Conservation (phyloP, 495 filamentous ascomycete genomes). For the Diplogelasinospora grovesii region DNA sequence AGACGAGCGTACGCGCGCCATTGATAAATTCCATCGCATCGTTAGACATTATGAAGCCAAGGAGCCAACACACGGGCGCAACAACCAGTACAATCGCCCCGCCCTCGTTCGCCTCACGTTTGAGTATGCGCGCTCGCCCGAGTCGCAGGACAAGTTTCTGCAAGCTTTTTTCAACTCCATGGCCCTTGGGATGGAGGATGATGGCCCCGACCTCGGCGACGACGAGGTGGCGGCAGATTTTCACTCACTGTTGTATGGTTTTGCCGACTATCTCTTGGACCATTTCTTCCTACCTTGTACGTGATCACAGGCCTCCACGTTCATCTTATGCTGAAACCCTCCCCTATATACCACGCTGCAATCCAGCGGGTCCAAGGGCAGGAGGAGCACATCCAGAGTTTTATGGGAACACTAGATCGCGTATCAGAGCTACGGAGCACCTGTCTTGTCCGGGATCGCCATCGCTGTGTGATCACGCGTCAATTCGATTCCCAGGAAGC, state of each 20-base stretch:
- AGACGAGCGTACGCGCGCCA: too few relatives aligned
- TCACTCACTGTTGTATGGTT: slow-evolving; percentile 6
- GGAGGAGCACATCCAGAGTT: slow-evolving; percentile 7
- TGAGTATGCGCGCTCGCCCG: slow-evolving; percentile 16
- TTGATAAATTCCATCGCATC: too few relatives aligned
- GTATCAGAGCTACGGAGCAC: slow-evolving; percentile 6
- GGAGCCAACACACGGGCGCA: too few relatives aligned
- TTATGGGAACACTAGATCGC: slow-evolving; percentile 12
- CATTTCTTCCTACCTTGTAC: slow-evolving; percentile 16
- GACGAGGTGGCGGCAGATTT: neutral
- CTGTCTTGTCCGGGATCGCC: slow-evolving; percentile 14
- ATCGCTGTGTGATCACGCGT: slow-evolving; percentile 14
- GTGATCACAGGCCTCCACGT: slow-evolving; percentile 11
- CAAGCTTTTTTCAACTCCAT: slow-evolving; percentile 15
- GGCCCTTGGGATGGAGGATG: slow-evolving; percentile 9
- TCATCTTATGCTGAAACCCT: slow-evolving; percentile 17
- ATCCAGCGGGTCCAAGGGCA: slow-evolving; percentile 4
- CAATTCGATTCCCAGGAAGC: slow-evolving; percentile 3
- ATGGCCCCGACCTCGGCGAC: slow-evolving; percentile 5
- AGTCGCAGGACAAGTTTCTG: slow-evolving; percentile 17
- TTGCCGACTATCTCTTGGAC: slow-evolving; percentile 15
- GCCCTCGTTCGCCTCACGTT: slow-evolving; percentile 20
- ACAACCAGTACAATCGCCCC: slow-evolving; percentile 12
- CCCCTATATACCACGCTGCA: slow-evolving; percentile 13
- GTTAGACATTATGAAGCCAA: too few relatives aligned